Conservation (phyloP, 202 grass and related monocot species). For the Carex sylvatica region DNA sequence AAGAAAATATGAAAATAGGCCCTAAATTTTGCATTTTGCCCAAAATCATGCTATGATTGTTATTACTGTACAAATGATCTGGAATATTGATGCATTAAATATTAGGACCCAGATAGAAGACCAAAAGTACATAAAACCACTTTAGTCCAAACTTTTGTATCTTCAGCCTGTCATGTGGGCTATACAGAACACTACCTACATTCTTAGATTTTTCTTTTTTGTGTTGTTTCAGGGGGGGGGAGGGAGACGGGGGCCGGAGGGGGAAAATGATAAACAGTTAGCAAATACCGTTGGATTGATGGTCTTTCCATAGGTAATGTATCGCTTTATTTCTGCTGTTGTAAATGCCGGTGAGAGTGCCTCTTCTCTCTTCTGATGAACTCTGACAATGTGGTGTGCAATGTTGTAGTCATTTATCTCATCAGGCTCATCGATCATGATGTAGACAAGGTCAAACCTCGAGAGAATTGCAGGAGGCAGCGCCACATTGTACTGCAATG, state of each 20-base stretch:
- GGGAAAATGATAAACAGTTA: conserved; percentile 14
- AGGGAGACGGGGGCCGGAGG: not conserved
- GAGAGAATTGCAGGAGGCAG: conserved; percentile 95
- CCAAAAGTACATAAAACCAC: not conserved
- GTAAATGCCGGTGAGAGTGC: conserved; percentile 88
- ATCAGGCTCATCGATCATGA: conserved; percentile 99
- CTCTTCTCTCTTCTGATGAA: conserved; percentile 92
- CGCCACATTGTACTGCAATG: conserved; percentile 85
- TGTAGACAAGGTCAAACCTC: conserved; percentile 98
- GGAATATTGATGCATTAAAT: not conserved
- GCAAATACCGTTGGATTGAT: conserved; percentile 80
- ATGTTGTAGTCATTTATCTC: conserved; percentile 98
- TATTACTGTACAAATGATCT: not conserved
- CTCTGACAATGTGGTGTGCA: conserved; percentile 97
- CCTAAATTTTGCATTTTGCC: not conserved
- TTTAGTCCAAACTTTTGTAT: not conserved
- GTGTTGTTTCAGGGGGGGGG: not conserved
- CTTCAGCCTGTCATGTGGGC: not conserved
- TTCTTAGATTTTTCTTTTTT: not conserved
- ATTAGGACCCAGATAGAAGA: not conserved
- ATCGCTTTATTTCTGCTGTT: conserved; percentile 86
- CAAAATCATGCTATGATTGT: not conserved
- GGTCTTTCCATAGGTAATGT: conserved; percentile 76
- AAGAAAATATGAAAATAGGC: not conserved
- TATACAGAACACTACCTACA: not conserved